Conservation (phyloP, 129 eudicot genomes). For the Lactuca sativa region DNA sequence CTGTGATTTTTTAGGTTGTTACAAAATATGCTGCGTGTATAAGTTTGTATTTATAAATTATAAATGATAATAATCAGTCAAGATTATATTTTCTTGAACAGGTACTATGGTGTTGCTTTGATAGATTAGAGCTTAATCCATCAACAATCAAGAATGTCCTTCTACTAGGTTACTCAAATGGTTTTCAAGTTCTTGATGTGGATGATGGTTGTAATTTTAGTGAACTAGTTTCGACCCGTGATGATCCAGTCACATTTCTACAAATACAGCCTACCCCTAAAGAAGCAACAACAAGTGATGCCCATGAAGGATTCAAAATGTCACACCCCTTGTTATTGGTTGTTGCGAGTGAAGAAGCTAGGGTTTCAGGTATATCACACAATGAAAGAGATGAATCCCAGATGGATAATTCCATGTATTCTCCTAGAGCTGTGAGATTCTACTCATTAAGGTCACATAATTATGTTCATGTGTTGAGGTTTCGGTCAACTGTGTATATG, state of each 20-base stretch:
- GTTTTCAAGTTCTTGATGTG: slow-evolving; percentile 96
- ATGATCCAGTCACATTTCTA: slow-evolving; percentile 83
- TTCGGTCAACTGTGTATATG: slow-evolving; percentile 87
- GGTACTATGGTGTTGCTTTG: slow-evolving; percentile 97
- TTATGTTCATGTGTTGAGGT: slow-evolving; percentile 79
- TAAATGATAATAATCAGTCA: not conserved
- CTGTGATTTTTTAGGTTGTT: not conserved
- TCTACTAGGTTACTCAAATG: slow-evolving; percentile 85
- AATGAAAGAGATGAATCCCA: slow-evolving; percentile 63
- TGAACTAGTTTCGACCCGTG: slow-evolving; percentile 88
- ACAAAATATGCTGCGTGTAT: no score
- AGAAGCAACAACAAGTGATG: slow-evolving; percentile 26
- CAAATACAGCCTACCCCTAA: slow-evolving; percentile 89
- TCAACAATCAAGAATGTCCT: slow-evolving; percentile 60
- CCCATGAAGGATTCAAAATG: slow-evolving; percentile 57
- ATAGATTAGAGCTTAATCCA: slow-evolving; percentile 67
- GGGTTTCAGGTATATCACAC: slow-evolving; percentile 37
- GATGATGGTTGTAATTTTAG: slow-evolving; percentile 78
- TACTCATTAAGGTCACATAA: slow-evolving; percentile 82
- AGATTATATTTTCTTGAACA: slow-evolving; percentile 30
- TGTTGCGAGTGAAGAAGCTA: slow-evolving; percentile 80
- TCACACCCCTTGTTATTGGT: slow-evolving; percentile 89
- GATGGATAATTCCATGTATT: slow-evolving; percentile 43
- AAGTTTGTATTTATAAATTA: no score
- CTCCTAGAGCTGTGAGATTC: slow-evolving; percentile 81